Percentiles rank a stretch among this genome's conserved stretches.
phyloP scores from a whole-genome alignment of 2,329 filamentous ascomycete genomes.

The Dactylellina cionopaga region DNA sequence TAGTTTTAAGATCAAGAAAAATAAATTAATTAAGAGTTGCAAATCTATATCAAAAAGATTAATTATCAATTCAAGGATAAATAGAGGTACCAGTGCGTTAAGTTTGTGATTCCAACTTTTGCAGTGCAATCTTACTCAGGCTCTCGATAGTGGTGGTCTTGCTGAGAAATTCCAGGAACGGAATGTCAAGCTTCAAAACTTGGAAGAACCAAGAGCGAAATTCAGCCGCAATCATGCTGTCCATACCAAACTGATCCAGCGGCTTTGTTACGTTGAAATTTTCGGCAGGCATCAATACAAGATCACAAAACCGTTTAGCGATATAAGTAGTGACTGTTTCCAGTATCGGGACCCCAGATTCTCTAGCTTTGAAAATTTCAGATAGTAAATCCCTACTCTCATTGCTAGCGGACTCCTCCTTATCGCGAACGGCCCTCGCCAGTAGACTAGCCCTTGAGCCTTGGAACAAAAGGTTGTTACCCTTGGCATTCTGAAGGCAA shows the following conservation, averaged over 20 bases:
- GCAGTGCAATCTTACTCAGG: slow-evolving; percentile 53
- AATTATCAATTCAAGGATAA: too few relatives aligned
- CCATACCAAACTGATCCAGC: slow-evolving; percentile 60
- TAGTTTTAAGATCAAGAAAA: too few relatives aligned
- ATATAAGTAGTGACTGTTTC: background rate
- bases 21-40: too few relatives aligned
- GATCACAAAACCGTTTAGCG: background rate
- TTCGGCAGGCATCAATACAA: slow-evolving; percentile 4
- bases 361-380: background rate
- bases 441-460: background rate
- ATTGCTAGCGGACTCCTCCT: background rate
- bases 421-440: slow-evolving; percentile 1
- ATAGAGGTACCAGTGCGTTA: too few relatives aligned
- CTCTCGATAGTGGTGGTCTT: slow-evolving; percentile 56
- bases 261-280: slow-evolving; percentile 31
- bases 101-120: background rate
- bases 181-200: slow-evolving; percentile 59
- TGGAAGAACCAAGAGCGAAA: slow-evolving; percentile 61
- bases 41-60: too few relatives aligned
- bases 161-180: slow-evolving; percentile 56
- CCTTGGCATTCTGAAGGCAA: background rate
- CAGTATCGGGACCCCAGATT: background rate
- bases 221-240: too few relatives aligned
- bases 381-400: background rate
- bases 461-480: background rate